These are phyloP conservation scores for Penicillium ochrochloron DNA, from an alignment of 495 filamentous ascomycete species.

Conservation along the genomic window DNA sequence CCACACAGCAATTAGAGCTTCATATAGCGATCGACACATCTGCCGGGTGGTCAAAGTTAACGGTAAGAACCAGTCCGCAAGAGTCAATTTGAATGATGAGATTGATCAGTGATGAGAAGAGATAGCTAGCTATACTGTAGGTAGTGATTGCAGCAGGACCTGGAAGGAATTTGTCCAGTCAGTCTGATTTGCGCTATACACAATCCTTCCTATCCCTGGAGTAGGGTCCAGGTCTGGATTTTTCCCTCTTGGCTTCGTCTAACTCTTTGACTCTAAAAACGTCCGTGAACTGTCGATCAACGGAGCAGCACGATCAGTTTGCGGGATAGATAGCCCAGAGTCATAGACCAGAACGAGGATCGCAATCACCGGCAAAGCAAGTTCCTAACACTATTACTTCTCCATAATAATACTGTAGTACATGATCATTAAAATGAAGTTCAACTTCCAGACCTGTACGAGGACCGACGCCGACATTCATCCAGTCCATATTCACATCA, in stretches of 20 bases:
- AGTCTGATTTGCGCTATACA: background rate
- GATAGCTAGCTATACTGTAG: background rate
- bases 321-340: background rate
- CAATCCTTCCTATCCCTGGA: background rate
- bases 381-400: background rate
- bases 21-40: conserved; percentile 4
- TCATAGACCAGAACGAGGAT: conserved; percentile 27
- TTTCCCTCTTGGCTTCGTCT: background rate
- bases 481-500: background rate
- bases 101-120: background rate
- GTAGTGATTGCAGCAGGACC: background rate
- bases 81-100: background rate
- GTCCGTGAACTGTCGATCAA: conserved; percentile 8
- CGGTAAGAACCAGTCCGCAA: background rate
- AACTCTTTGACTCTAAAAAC: background rate
- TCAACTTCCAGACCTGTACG: conserved; percentile 20
- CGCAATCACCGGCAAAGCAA: conserved; percentile 26
- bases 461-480: background rate
- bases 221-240: conserved; percentile 1
- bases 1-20: background rate
- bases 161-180: background rate
- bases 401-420: background rate
- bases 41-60: background rate
- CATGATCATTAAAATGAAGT: conserved; percentile 16
- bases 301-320: conserved; percentile 1